Evolutionary conservation across 306 rosid species (phyloP).

Genomic region (Mimosa pudica): DNA sequence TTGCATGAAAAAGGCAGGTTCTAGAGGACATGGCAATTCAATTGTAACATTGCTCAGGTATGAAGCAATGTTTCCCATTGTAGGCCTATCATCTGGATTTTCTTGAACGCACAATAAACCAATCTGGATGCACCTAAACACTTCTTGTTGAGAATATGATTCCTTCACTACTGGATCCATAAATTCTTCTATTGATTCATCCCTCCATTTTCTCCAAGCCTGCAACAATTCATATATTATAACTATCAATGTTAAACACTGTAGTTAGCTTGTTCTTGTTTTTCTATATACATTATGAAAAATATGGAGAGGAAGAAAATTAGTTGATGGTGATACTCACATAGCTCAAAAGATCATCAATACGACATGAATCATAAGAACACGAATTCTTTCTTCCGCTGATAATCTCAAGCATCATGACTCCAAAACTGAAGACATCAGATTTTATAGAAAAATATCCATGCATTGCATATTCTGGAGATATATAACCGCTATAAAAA

Average conservation of each 20-base stretch:
- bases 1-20: constrained; percentile 60
- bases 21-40: constrained; percentile 54
- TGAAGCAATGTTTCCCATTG: constrained; percentile 52
- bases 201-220: constrained; percentile 64
- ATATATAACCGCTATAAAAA: neutral
- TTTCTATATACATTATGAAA: neutral
- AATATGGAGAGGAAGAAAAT: neutral
- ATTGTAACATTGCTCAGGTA: constrained; percentile 41
- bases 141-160: constrained; percentile 40
- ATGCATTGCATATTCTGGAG: constrained; percentile 48
- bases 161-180: constrained; percentile 45
- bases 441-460: constrained; percentile 48
- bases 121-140: constrained; percentile 50
- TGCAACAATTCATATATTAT: constrained; percentile 17
- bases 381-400: constrained; percentile 50
- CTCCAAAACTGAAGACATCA: constrained; percentile 53
- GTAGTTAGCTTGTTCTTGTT: neutral
- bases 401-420: constrained; percentile 49
- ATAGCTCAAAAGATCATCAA: constrained; percentile 46
- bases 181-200: constrained; percentile 39
- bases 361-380: constrained; percentile 36
- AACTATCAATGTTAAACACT: neutral
- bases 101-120: constrained; percentile 73
- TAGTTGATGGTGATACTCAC: constrained; percentile 41
- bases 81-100: constrained; percentile 62